Percentiles rank a stretch among this genome's conserved stretches.
Evolutionary conservation across 805 yeast genomes (phyloP).

Genomic region (Metschnikowia rubicola): DNA sequence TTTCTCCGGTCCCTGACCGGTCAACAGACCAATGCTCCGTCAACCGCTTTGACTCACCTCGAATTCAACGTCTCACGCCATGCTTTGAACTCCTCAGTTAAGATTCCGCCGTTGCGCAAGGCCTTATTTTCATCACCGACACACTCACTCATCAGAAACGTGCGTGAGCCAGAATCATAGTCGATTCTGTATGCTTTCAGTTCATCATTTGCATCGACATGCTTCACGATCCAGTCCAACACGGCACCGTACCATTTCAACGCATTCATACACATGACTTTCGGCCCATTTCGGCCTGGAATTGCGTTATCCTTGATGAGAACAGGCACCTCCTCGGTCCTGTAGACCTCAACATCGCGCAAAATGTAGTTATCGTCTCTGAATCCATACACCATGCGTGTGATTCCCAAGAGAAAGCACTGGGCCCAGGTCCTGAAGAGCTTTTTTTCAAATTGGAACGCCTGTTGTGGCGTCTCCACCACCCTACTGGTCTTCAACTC

Average conservation of each 20-base stretch:
- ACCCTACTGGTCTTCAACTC: constrained; percentile 75
- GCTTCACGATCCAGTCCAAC: constrained; percentile 67
- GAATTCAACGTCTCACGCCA: constrained; percentile 23
- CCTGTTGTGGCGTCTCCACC: constrained; percentile 54
- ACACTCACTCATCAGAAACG: constrained; percentile 51
- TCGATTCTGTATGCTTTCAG: constrained; percentile 49
- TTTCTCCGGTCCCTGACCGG: too few relatives aligned
- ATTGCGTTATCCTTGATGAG: constrained; percentile 52
- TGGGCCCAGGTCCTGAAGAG: constrained; percentile 88
- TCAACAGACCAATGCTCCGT: too few relatives aligned
- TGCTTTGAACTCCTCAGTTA: constrained; percentile 30
- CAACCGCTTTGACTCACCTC: background rate
- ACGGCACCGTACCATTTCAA: constrained; percentile 85
- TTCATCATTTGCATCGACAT: constrained; percentile 48
- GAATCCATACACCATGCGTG: constrained; percentile 80
- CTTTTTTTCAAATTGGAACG: constrained; percentile 68
- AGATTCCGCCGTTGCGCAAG: constrained; percentile 20
- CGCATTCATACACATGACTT: constrained; percentile 71
- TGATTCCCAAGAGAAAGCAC: constrained; percentile 82
- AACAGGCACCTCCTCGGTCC: constrained; percentile 76
- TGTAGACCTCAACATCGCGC: constrained; percentile 66
- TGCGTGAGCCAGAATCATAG: constrained; percentile 54
- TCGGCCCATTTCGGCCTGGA: constrained; percentile 30
- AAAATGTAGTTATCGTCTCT: constrained; percentile 70
- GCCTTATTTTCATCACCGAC: constrained; percentile 25